A percentile compares a stretch with the other conserved stretches of the same genome.
Conservation (phyloP, 768 basidiomycete genomes). For the Phaffia australis region DNA sequence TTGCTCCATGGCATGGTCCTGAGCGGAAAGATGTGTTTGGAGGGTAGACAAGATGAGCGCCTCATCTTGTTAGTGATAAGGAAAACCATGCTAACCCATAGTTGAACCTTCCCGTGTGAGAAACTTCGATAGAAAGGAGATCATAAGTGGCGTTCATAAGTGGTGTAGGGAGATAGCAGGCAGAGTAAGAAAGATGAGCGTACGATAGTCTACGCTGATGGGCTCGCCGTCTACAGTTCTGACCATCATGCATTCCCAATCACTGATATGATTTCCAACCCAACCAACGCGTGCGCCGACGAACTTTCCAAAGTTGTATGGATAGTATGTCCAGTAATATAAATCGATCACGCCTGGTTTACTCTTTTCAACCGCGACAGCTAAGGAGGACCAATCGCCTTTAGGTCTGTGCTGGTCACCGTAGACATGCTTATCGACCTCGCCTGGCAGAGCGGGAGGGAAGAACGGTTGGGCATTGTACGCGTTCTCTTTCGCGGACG, state of each 20-base stretch:
- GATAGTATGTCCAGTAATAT: conserved; percentile 10
- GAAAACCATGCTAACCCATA: neutral
- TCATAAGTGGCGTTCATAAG: neutral
- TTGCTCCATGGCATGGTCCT: conserved; percentile 9
- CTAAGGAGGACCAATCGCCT: conserved; percentile 3
- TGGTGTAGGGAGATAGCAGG: neutral
- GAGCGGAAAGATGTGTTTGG: no score
- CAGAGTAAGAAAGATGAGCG: neutral
- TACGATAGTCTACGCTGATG: conserved; percentile 10
- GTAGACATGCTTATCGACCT: neutral
- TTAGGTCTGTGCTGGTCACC: neutral
- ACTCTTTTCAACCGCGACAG: conserved; percentile 8
- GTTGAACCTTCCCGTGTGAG: conserved; percentile 2
- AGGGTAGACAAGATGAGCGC: no score
- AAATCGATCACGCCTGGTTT: neutral
- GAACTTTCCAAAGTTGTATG: conserved; percentile 9
- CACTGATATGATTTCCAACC: conserved; percentile 15
- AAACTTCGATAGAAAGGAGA: neutral
- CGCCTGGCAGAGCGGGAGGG: neutral
- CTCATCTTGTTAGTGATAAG: no score
- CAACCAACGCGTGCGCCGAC: neutral
- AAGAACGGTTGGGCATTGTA: conserved; percentile 8
- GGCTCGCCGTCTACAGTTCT: conserved; percentile 6
- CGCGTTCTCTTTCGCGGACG: neutral
- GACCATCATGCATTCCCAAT: conserved; percentile 15